These are phyloP conservation scores for Nidula microcarpa DNA, from an alignment of 768 basidiomycete genomes.

Conservation along the genomic window DNA sequence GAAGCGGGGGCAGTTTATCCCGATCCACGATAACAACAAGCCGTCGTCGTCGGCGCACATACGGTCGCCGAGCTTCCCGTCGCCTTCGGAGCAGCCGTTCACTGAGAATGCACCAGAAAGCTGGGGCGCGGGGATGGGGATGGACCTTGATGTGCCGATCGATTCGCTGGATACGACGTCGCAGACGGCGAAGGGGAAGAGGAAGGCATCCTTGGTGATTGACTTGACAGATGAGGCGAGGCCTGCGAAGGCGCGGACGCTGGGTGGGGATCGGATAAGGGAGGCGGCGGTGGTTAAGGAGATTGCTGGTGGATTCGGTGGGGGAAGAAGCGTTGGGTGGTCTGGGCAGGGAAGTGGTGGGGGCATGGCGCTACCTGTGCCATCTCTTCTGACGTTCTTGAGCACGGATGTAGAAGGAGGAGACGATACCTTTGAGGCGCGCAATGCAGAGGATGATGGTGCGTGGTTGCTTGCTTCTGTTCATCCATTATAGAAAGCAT, in stretches of 20 bases:
- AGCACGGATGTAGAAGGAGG: slow-evolving; percentile 59
- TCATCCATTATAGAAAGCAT: not conserved
- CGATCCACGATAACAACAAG: slow-evolving; percentile 18
- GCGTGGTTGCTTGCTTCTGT: slow-evolving; percentile 14
- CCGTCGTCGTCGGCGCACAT: slow-evolving; percentile 13
- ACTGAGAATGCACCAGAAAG: slow-evolving; percentile 25
- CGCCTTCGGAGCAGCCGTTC: slow-evolving; percentile 47
- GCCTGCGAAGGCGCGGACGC: slow-evolving; percentile 42
- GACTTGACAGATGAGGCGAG: slow-evolving; percentile 37
- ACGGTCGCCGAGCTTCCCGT: slow-evolving; percentile 35
- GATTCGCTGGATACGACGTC: slow-evolving; percentile 47
- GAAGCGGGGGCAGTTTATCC: slow-evolving; percentile 31
- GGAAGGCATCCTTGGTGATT: slow-evolving; percentile 37
- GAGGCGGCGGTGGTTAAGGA: slow-evolving; percentile 52
- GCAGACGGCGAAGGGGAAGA: slow-evolving; percentile 39
- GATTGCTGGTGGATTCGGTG: slow-evolving; percentile 27
- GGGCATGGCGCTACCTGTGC: slow-evolving; percentile 44
- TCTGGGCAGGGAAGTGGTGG: slow-evolving; percentile 13
- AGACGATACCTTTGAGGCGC: slow-evolving; percentile 69
- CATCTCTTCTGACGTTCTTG: slow-evolving; percentile 58
- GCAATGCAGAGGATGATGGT: slow-evolving; percentile 72
- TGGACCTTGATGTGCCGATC: slow-evolving; percentile 55
- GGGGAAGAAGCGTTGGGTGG: slow-evolving; percentile 8
- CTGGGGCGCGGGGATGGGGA: slow-evolving; percentile 36
- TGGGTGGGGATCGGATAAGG: slow-evolving; percentile 65